Evolutionary conservation across 2,329 filamentous ascomycete species (phyloP).

Genomic region (Epichloe coenophiala): DNA sequence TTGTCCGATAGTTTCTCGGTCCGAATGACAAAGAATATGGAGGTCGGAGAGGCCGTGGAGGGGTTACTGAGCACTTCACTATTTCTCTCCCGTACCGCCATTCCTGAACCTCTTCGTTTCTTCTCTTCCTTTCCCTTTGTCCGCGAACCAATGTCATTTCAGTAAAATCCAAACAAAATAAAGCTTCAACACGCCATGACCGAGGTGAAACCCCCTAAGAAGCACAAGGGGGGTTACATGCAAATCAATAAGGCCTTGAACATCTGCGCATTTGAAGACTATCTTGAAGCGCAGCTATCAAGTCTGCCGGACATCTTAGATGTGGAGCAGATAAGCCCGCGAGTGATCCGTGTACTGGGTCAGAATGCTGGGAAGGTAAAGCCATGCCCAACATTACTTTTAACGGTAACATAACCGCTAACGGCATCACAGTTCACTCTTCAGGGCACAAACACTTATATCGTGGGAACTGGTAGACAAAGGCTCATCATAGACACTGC

Average conservation of each 20-base stretch:
- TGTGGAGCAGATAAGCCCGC: slow-evolving; percentile 26
- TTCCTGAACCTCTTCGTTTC: too few species aligned
- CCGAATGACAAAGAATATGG: too few species aligned
- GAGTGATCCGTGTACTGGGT: slow-evolving; percentile 29
- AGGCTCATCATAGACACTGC: slow-evolving; percentile 62
- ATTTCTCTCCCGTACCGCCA: too few species aligned
- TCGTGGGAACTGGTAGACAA: slow-evolving; percentile 48
- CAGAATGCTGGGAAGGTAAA: slow-evolving; percentile 29
- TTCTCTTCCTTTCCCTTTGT: too few species aligned
- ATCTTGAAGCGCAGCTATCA: slow-evolving; percentile 25
- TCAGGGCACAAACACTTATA: slow-evolving; percentile 65
- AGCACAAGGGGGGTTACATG: slow-evolving; percentile 21
- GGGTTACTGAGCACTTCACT: too few species aligned
- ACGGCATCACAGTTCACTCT: slow-evolving; percentile 28
- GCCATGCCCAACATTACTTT: neutral
- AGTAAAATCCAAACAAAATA: too few species aligned
- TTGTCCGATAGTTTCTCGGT: too few species aligned
- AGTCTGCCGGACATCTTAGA: slow-evolving; percentile 22
- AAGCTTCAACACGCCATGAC: too few species aligned
- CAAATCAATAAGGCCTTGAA: slow-evolving; percentile 35
- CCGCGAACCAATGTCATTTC: too few species aligned
- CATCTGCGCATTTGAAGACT: slow-evolving; percentile 33
- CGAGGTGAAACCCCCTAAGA: too few species aligned
- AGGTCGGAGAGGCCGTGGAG: too few species aligned
- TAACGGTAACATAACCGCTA: neutral